Evolutionary conservation across 306 rosid species (phyloP), one percentile per base, ranked within the genome.

Genomic region (Hylodesmum podocarpum): DNA sequence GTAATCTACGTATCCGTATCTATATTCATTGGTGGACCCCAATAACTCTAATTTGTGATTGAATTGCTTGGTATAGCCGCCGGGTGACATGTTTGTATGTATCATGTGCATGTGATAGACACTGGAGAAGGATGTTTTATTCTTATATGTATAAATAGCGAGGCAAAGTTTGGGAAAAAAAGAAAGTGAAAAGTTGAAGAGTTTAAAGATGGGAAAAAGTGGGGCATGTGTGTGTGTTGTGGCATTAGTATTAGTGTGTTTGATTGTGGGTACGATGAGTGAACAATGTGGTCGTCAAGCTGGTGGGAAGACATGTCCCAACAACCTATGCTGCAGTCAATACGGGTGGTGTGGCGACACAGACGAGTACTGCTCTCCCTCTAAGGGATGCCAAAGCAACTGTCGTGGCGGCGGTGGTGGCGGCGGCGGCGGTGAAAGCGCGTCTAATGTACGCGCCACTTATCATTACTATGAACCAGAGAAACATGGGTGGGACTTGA

Each of bases 401-500:
- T 88, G 93, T 33, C 21, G 68, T 9, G 67, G 80, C 0, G 16
- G 54, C 0, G 19, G 51, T 0, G 57, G 36, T 0, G 41, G 41
- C 22, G 16, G 70, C 6, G 29, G 80, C 0, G 28, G 77, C 0
- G 81, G 81, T 3, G 88, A 73, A 36, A 78, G 86, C 11, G 88
- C 86, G 1, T 66, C 77, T 0, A 89, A 87, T 28, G 94, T 94
- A 11, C 74, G 89, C 3, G 93, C 98, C 0, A 89, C 97, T 0
- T 94, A 89, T 67, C 92, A 94, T 47, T 47, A 72, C 12, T 94
- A 91, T 85, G 70, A 87, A 34, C 96, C 96, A 0, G 89, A 88
- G 67, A 63, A 75, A 3, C 83, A 67, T 18, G 87, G 87, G 1
- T 94, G 92, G 91, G 92, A 94, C 82, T 66, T 84, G 41, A 54